Conservation (phyloP, 352 stramenopile genomes). For the Phytophthora kernoviae region DNA sequence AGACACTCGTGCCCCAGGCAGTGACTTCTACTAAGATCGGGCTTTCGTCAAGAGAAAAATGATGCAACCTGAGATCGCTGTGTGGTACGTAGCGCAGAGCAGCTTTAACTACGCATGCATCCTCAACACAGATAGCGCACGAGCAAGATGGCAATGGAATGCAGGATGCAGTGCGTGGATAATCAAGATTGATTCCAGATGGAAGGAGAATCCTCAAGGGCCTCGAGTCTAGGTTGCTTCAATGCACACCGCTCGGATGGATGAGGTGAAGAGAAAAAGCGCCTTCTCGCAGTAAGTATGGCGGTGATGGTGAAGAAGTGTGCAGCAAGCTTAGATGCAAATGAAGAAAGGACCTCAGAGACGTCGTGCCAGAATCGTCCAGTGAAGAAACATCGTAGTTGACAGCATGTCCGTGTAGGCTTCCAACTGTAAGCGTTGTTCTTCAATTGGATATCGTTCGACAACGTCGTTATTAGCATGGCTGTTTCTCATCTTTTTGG, state of each 20-base stretch:
- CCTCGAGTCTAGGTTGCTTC: conserved; percentile 1
- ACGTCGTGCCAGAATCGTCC: conserved; percentile 1
- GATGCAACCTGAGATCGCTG: neutral
- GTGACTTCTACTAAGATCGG: conserved; percentile 73
- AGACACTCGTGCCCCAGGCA: conserved; percentile 51
- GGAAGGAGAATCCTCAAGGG: no score
- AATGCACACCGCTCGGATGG: neutral
- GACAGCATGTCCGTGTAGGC: neutral
- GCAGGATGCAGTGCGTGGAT: no score
- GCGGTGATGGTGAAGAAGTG: neutral
- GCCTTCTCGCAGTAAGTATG: neutral
- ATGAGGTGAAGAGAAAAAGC: conserved; percentile 1
- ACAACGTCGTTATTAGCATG: conserved; percentile 11
- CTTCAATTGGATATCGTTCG: conserved; percentile 18
- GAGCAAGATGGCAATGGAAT: neutral
- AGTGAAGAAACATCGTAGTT: conserved; percentile 7
- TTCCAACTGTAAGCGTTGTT: conserved; percentile 9
- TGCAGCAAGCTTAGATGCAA: conserved; percentile 1
- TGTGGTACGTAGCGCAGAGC: neutral
- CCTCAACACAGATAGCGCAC: neutral
- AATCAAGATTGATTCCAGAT: no score
- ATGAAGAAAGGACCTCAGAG: neutral
- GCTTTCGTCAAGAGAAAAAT: neutral
- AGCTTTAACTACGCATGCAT: neutral
- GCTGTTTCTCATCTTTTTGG: conserved; percentile 37